Evolutionary conservation across 2,329 filamentous ascomycete genomes (phyloP).

Genomic region (Gyromitra esculenta): DNA sequence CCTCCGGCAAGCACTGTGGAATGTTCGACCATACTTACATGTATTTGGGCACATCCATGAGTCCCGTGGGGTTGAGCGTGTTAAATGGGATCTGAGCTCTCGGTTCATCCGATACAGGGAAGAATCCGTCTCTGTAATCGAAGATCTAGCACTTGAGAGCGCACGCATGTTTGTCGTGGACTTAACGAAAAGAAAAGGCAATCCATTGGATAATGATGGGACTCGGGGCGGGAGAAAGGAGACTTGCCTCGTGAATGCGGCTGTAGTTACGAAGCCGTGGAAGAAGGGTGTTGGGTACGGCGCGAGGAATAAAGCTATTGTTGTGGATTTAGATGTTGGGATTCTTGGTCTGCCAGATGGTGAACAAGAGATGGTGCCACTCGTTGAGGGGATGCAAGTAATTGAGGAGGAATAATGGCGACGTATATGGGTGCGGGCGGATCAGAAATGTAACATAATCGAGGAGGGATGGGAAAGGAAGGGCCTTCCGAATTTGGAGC

Average conservation of each 20-base stretch:
- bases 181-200: constrained; percentile 17
- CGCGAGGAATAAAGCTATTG: constrained; percentile 35
- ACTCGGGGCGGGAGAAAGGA: constrained; percentile 27
- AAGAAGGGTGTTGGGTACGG: constrained; percentile 35
- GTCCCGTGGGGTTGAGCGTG: constrained; percentile 70
- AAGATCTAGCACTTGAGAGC: constrained; percentile 31
- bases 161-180: constrained; percentile 33
- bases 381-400: neutral
- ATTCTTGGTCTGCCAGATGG: neutral
- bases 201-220: constrained; percentile 35
- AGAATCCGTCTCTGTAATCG: constrained; percentile 64
- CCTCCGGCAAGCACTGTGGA: constrained; percentile 68
- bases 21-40: constrained; percentile 71
- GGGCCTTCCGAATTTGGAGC: too few relatives aligned
- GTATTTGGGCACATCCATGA: constrained; percentile 79
- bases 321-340: constrained; percentile 47
- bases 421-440: neutral
- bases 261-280: constrained; percentile 40
- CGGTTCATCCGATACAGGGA: constrained; percentile 64
- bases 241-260: constrained; percentile 52
- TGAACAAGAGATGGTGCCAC: neutral
- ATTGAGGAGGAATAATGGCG: neutral
- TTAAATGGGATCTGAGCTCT: constrained; percentile 67
- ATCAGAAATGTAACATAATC: too few relatives aligned
- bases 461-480: too few relatives aligned